Evolutionary conservation across 1,139 yeast genomes (phyloP), one percentile per base, ranked within the genome.

Genomic region (Geotrichum citri-aurantii): DNA sequence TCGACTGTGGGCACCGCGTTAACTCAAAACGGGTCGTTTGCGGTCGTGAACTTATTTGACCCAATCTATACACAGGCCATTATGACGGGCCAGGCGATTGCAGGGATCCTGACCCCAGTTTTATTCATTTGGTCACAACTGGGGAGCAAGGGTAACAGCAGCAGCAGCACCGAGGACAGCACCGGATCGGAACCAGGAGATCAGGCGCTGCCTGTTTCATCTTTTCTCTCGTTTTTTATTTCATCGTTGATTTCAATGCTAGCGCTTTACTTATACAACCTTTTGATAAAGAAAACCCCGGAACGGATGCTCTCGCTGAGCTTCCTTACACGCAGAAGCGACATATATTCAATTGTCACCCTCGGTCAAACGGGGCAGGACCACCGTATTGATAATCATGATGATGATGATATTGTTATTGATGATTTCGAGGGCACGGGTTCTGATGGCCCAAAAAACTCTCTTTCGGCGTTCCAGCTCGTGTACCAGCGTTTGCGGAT

Each of bases 71-170:
- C 92, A 17, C 95, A 92, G 67, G 95, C 88, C 0, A 88, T 88
- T 3, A 88, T 93, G 88, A 91, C 91, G 5, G 99, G 99, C 0
- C 97, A 93, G 71, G 97, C 96, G 0, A 77, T 92, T 14, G 91
- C 97, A 0, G 98, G 98, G 0, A 96, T 92, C 0, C 75, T 92
- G 55, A 98, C 98, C 0, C 84, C 97, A 0, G 72, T 86, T 17
- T 86, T 95, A 0, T 76, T 91, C 57, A 84, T 92, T 54, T 56
- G 82, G 1, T 82, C 92, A 1, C 46, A 47, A 19, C 23, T 17
- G 19, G 37, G 23, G 2, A 17, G 33, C 26, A 29, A 24, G 8
- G 24, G 23, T 29, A 42, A 21, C 14, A 17, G 21, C 40, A 14
- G 50, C 23, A 26, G n/a, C 48, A 24, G 12, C 14, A 14, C 17